These are phyloP conservation scores for Spirogloea muscicola DNA, from an alignment of 139 green algal genomes.

Conservation along the genomic window DNA sequence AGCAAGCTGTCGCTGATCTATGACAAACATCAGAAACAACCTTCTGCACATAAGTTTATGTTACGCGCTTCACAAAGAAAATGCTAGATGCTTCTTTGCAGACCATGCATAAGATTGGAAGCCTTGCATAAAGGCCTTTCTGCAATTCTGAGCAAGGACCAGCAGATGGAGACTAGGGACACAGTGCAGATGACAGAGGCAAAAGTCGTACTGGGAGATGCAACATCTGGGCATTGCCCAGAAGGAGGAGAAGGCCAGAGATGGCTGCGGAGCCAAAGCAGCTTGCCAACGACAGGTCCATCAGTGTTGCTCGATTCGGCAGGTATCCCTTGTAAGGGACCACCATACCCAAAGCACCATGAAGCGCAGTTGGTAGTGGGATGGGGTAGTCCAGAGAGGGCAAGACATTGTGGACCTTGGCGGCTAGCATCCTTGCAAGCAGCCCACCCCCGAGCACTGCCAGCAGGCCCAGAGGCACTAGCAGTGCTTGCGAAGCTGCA, in stretches of 20 bases:
- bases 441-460: neutral
- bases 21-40: too few relatives aligned
- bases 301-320: neutral
- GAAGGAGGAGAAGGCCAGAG: neutral
- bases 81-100: neutral
- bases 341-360: neutral
- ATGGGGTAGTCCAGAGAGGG: neutral
- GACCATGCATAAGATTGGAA: neutral
- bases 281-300: neutral
- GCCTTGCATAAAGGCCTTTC: too few relatives aligned
- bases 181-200: neutral
- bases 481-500: neutral
- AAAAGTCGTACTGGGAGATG: neutral
- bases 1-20: too few relatives aligned
- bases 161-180: neutral
- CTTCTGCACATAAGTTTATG: too few relatives aligned
- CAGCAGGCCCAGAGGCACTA: conserved; percentile 10
- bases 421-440: neutral
- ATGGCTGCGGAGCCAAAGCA: neutral
- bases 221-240: neutral
- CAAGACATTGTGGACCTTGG: neutral
- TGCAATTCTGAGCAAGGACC: too few relatives aligned
- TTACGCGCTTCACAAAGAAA: neutral
- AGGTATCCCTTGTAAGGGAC: neutral
- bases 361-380: neutral